phyloP scores from a whole-genome alignment of 495 filamentous ascomycete genomes.

The Aspergillus biplanus region DNA sequence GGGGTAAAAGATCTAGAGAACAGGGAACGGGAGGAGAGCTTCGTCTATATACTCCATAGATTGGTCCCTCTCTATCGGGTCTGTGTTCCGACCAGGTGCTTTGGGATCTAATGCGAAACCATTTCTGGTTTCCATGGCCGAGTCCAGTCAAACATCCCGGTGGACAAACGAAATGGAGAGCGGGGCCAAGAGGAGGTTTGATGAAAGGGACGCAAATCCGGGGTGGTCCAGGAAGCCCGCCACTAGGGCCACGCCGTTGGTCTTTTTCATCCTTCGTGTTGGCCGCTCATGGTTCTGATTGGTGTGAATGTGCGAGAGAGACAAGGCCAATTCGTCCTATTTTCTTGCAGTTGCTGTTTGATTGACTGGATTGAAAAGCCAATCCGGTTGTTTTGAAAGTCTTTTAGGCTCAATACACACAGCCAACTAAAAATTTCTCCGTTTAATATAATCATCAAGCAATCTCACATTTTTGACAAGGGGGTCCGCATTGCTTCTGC shows the following conservation, averaged over 20 bases:
- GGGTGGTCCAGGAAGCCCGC: conserved; percentile 19
- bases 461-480: background rate
- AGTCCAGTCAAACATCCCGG: conserved; percentile 3
- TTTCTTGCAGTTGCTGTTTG: background rate
- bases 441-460: conserved; percentile 3
- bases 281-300: conserved; percentile 9
- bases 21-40: conserved; percentile 7
- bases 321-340: background rate
- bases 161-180: conserved; percentile 14
- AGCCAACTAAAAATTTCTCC: conserved; percentile 20
- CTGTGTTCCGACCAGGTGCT: conserved; percentile 4
- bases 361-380: conserved; percentile 16
- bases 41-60: conserved; percentile 21
- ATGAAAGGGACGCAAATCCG: conserved; percentile 22
- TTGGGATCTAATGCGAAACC: conserved; percentile 8
- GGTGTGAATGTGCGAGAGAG: conserved; percentile 12
- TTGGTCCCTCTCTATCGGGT: conserved; percentile 6
- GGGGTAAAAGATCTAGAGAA: background rate
- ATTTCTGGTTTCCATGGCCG: background rate
- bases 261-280: conserved; percentile 7
- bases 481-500: background rate
- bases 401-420: conserved; percentile 24
- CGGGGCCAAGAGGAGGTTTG: conserved; percentile 12
- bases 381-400: conserved; percentile 9
- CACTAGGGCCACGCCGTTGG: conserved; percentile 10